A percentile compares a stretch with the other conserved stretches of the same genome.
phyloP scores from a whole-genome alignment of 352 stramenopile species.

The Pythium aristosporum region DNA sequence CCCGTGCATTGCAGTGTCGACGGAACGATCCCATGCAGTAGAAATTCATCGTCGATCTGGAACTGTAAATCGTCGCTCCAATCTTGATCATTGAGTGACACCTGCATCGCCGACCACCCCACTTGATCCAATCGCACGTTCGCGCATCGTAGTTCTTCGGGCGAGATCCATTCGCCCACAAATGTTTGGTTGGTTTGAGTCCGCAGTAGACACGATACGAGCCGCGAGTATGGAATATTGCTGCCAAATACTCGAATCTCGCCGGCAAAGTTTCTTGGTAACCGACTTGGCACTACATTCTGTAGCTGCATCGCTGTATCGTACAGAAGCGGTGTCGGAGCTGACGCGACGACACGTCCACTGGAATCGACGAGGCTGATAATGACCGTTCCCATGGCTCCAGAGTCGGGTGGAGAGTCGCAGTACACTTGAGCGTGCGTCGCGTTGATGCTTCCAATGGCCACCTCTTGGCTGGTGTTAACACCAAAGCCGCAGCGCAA shows the following conservation, averaged over 20 bases:
- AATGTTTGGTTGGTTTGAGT: background rate
- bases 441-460: background rate
- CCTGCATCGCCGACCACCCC: background rate
- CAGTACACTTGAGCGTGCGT: background rate
- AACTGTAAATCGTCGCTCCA: constrained; percentile 18
- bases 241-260: constrained; percentile 11
- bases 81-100: constrained; percentile 24
- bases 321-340: constrained; percentile 11
- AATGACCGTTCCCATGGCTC: background rate
- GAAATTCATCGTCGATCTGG: background rate
- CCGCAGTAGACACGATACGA: constrained; percentile 3
- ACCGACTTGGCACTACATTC: background rate
- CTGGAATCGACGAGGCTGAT: constrained; percentile 10
- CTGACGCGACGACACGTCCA: background rate
- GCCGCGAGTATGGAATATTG: constrained; percentile 10
- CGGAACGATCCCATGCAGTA: background rate
- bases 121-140: background rate
- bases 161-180: constrained; percentile 19
- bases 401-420: constrained; percentile 2
- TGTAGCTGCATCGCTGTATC: background rate
- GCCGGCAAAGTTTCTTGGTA: constrained; percentile 8
- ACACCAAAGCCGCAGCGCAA: constrained; percentile 14
- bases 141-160: constrained; percentile 7
- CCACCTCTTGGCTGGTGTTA: background rate
- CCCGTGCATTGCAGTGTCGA: background rate